Evolutionary conservation across 2,329 filamentous ascomycete genomes (phyloP).

Genomic region (Nemania diffusa): DNA sequence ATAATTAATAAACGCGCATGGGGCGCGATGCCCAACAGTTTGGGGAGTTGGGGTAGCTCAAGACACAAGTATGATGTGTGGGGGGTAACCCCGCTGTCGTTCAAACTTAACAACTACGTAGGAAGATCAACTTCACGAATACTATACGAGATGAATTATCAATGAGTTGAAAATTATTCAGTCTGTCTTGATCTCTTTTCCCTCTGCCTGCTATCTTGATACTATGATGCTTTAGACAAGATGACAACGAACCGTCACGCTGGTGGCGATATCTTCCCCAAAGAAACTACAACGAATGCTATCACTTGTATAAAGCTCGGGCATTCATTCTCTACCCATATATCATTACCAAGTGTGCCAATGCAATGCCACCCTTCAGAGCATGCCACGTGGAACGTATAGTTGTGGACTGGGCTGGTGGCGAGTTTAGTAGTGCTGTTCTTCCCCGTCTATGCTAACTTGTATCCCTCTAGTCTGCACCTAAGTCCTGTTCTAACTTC

Average conservation of each 20-base stretch:
- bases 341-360: background rate
- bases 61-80: background rate
- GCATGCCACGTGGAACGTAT: conserved; percentile 34
- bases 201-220: background rate
- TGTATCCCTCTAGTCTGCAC: conserved; percentile 5
- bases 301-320: background rate
- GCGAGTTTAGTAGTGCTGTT: conserved; percentile 9
- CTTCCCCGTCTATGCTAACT: conserved; percentile 8
- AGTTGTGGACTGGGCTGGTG: conserved; percentile 10
- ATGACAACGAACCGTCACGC: background rate
- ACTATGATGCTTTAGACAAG: background rate
- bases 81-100: background rate
- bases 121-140: too few relatives aligned
- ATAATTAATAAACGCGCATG: background rate
- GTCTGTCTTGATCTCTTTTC: background rate
- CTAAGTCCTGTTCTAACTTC: background rate
- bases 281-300: conserved; percentile 10
- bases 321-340: background rate
- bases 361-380: conserved; percentile 17
- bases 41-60: conserved; percentile 6
- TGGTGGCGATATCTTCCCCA: background rate
- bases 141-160: background rate
- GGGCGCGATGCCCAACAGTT: background rate
- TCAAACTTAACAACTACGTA: background rate
- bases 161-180: background rate